phyloP scores from a whole-genome alignment of 116 monocot genomes.

The Cymodocea nodosa region DNA sequence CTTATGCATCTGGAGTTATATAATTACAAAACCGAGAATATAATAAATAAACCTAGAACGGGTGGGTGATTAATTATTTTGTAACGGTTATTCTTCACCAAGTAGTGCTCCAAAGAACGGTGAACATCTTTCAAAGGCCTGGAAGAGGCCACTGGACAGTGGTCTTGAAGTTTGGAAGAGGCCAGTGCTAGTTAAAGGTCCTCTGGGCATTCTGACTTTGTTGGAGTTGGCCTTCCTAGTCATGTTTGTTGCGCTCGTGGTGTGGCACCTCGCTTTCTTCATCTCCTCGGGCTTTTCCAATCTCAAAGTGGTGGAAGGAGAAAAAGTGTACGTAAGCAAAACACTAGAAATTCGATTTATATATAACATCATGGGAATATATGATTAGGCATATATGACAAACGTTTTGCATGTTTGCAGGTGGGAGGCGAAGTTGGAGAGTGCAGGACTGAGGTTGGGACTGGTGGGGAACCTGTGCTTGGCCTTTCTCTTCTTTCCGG shows the following conservation, averaged over 20 bases:
- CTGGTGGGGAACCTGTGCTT: conserved; percentile 40
- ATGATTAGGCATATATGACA: too few relatives aligned
- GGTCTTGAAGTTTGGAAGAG: conserved; percentile 44
- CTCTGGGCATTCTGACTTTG: conserved; percentile 45
- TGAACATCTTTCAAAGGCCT: conserved; percentile 11
- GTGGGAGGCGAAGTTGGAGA: conserved; percentile 28
- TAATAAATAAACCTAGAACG: too few relatives aligned
- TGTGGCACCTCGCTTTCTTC: conserved; percentile 40
- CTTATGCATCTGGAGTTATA: too few relatives aligned
- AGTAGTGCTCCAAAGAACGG: conserved; percentile 2
- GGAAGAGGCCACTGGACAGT: conserved; percentile 51
- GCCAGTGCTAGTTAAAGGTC: conserved; percentile 50
- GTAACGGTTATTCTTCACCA: too few relatives aligned
- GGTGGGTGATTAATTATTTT: too few relatives aligned
- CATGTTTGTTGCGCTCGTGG: conserved; percentile 42
- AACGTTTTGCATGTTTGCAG: conserved; percentile 4
- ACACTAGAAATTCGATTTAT: background rate
- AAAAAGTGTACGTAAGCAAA: conserved; percentile 24
- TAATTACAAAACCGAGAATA: too few relatives aligned
- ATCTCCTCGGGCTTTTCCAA: conserved; percentile 6
- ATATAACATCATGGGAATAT: too few relatives aligned
- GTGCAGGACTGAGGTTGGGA: conserved; percentile 26
- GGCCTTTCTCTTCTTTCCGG: conserved; percentile 80
- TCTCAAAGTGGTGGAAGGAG: background rate
- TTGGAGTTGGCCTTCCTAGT: conserved; percentile 36